These are phyloP conservation scores for Physocladia obscura DNA, from an alignment of 192 early-diverging fungal genomes.

Conservation along the genomic window DNA sequence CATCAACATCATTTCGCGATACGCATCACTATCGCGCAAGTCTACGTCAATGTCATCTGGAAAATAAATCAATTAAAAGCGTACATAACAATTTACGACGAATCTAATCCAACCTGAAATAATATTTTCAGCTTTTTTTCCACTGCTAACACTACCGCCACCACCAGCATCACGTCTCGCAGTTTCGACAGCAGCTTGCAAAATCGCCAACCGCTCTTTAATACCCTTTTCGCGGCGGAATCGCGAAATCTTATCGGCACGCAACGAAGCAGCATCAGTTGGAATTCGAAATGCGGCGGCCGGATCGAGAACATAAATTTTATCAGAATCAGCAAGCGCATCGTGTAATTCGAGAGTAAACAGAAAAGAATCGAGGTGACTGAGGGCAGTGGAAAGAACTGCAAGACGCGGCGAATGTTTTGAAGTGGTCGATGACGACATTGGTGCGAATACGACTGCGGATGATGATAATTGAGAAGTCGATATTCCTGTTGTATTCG, in stretches of 20 bases:
- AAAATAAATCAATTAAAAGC: no score
- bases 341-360: conserved; percentile 31
- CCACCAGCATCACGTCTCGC: conserved; percentile 1
- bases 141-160: no score
- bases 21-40: conserved; percentile 66
- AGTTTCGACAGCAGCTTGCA: conserved; percentile 19
- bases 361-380: conserved; percentile 43
- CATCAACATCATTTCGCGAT: conserved; percentile 72
- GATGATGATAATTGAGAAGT: no score
- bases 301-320: conserved; percentile 35
- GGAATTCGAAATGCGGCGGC: neutral
- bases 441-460: neutral
- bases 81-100: no score
- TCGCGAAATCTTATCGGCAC: conserved; percentile 72
- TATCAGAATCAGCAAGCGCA: conserved; percentile 34
- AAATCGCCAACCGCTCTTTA: conserved; percentile 53
- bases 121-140: no score
- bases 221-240: conserved; percentile 75
- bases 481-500: no score
- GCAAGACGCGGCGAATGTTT: neutral
- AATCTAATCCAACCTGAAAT: no score
- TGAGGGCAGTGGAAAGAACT: neutral
- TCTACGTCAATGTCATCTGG: conserved; percentile 48
- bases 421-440: neutral
- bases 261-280: conserved; percentile 53